Percentiles rank a stretch among this genome's conserved stretches.
Evolutionary conservation across 2,329 filamentous ascomycete genomes (phyloP).

Genomic region (Thielaviopsis ethacetica): DNA sequence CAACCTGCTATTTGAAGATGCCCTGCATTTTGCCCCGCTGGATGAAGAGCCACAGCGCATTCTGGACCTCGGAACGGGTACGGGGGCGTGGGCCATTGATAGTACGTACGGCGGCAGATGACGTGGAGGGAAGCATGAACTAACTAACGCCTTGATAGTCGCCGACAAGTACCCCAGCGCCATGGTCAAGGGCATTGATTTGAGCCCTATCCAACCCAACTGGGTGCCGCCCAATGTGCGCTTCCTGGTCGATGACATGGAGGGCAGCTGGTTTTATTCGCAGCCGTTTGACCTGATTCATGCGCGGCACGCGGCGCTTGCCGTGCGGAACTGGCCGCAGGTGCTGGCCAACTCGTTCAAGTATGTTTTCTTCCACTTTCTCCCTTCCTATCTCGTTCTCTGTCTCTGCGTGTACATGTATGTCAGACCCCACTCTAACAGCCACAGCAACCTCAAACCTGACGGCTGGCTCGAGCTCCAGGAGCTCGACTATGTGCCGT

Average conservation of each 20-base stretch:
- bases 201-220: conserved; percentile 40
- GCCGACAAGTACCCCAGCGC: conserved; percentile 27
- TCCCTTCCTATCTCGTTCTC: not conserved
- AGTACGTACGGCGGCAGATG: conserved; percentile 18
- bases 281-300: conserved; percentile 46
- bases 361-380: conserved; percentile 20
- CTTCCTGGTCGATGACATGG: conserved; percentile 41
- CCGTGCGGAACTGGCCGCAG: conserved; percentile 37
- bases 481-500: conserved; percentile 34
- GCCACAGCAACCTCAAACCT: conserved; percentile 30
- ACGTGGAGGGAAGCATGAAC: conserved; percentile 16
- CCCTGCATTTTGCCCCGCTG: conserved; percentile 36
- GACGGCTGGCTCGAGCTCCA: conserved; percentile 40
- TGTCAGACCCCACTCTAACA: not conserved
- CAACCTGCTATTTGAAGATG: conserved; percentile 29
- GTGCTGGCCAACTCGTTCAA: conserved; percentile 30
- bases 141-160: conserved; percentile 12
- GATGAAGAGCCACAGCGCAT: conserved; percentile 30
- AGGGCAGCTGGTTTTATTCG: conserved; percentile 36
- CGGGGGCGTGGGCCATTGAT: conserved; percentile 43
- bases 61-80: conserved; percentile 42
- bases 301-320: conserved; percentile 38
- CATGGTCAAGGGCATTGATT: conserved; percentile 35
- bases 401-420: too few species aligned
- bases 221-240: conserved; percentile 38